Evolutionary conservation across 768 basidiomycete genomes (phyloP).

Genomic region (Hericium rajendrae): DNA sequence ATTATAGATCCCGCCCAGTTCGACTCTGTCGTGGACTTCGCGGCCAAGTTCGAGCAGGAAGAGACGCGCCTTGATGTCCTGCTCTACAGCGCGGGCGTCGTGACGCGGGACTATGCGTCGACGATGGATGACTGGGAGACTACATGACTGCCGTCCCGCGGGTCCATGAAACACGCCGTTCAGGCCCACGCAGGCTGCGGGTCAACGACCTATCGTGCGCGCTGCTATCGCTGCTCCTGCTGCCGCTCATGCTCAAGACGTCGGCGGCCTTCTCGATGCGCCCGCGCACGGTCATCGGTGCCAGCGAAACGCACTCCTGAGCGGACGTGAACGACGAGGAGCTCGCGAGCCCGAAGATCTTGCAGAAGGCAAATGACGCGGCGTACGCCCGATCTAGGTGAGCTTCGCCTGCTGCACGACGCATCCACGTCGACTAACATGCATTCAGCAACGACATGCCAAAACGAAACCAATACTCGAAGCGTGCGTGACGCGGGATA

Average conservation of each 20-base stretch:
- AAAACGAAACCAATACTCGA: slow-evolving; percentile 5
- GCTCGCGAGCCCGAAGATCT: slow-evolving; percentile 1
- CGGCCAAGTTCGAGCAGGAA: slow-evolving; percentile 11
- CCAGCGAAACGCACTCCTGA: slow-evolving; percentile 8
- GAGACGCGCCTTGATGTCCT: slow-evolving; percentile 17
- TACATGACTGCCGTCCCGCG: slow-evolving; percentile 8
- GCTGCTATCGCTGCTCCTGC: slow-evolving; percentile 30
- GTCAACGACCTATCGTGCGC: slow-evolving; percentile 34
- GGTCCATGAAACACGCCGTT: not conserved
- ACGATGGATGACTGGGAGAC: slow-evolving; percentile 21
- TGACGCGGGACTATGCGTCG: slow-evolving; percentile 14
- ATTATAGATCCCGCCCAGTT: slow-evolving; percentile 18
- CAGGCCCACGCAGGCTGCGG: slow-evolving; percentile 28
- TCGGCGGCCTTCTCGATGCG: not conserved
- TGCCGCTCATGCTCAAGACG: slow-evolving; percentile 34
- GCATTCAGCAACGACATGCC: not conserved
- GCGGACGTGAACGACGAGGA: not conserved
- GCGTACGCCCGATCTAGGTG: slow-evolving; percentile 6
- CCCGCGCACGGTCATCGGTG: slow-evolving; percentile 9
- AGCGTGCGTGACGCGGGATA: slow-evolving; percentile 2
- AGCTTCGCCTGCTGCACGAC: not conserved
- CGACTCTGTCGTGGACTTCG: slow-evolving; percentile 17
- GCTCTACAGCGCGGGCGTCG: slow-evolving; percentile 18
- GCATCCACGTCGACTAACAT: not conserved
- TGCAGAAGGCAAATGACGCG: slow-evolving; percentile 3